Conservation (phyloP, 331 rosid species). For the Arachis monticola region DNA sequence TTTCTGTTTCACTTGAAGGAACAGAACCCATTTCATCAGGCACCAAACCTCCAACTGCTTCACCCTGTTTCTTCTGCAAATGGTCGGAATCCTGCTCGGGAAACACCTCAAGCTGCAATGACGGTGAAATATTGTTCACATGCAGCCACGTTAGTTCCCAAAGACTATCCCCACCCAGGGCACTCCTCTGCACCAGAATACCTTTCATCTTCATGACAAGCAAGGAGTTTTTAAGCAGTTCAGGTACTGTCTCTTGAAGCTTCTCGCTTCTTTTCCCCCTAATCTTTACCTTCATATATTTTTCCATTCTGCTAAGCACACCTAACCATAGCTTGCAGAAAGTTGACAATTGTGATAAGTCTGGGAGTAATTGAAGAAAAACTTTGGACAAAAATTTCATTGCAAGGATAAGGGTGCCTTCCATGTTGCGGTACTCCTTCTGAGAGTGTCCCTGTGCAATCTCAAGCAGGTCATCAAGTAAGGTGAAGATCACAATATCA, state of each 20-base stretch:
- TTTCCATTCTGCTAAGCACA: conserved; percentile 92
- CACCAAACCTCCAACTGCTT: conserved; percentile 46
- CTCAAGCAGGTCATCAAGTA: conserved; percentile 93
- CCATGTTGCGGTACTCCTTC: conserved; percentile 95
- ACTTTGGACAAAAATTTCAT: conserved; percentile 88
- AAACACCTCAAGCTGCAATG: conserved; percentile 86
- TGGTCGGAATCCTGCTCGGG: conserved; percentile 75
- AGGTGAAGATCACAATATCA: conserved; percentile 86
- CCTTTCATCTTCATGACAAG: conserved; percentile 81
- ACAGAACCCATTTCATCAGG: conserved; percentile 54
- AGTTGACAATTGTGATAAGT: conserved; percentile 73
- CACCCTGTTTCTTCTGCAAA: conserved; percentile 51
- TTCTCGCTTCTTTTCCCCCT: conserved; percentile 86
- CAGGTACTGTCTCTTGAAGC: conserved; percentile 89
- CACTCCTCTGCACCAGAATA: conserved; percentile 78
- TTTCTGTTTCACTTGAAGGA: conserved; percentile 49
- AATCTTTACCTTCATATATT: conserved; percentile 82
- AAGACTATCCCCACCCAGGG: conserved; percentile 93
- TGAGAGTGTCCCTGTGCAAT: conserved; percentile 84
- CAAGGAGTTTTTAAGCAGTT: conserved; percentile 85
- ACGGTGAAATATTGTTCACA: conserved; percentile 76
- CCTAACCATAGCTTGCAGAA: conserved; percentile 98
- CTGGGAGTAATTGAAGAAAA: conserved; percentile 79
- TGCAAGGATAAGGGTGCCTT: conserved; percentile 84
- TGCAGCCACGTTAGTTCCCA: conserved; percentile 99